These are phyloP conservation scores for Trichoderma brevicompactum DNA, from an alignment of 2,329 filamentous ascomycete genomes.

Conservation along the genomic window DNA sequence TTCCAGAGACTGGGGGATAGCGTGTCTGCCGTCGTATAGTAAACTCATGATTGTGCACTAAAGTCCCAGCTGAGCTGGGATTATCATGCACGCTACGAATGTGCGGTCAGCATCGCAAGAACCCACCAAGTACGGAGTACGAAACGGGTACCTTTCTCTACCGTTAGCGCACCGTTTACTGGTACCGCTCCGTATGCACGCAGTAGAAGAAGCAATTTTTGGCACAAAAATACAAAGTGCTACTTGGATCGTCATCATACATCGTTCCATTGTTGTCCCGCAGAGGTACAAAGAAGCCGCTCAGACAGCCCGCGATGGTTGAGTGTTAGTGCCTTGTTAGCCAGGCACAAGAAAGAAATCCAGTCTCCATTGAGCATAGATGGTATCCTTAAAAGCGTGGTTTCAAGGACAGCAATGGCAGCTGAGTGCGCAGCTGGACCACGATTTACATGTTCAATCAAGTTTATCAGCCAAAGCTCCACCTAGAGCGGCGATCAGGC, in stretches of 20 bases:
- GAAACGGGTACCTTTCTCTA: constrained; percentile 12
- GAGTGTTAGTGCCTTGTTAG: constrained; percentile 27
- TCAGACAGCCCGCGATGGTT: neutral
- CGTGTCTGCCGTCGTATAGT: constrained; percentile 18
- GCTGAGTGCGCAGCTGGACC: neutral
- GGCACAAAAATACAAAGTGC: neutral
- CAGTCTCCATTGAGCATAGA: neutral
- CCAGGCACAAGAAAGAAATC: constrained; percentile 18
- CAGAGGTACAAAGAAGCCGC: neutral
- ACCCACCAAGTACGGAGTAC: constrained; percentile 18
- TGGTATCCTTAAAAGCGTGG: neutral
- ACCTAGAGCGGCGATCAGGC: constrained; percentile 8
- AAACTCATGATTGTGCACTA: constrained; percentile 25
- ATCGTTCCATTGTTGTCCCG: neutral
- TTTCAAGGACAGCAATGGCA: neutral
- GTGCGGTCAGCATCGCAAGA: constrained; percentile 28
- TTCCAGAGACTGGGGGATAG: constrained; percentile 2
- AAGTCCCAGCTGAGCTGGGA: constrained; percentile 25
- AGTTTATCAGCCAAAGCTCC: constrained; percentile 10
- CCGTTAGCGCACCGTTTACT: constrained; percentile 18
- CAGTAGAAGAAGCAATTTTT: neutral
- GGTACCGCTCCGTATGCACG: constrained; percentile 5
- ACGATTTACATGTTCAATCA: constrained; percentile 11
- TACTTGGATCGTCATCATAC: constrained; percentile 8
- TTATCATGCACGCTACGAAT: constrained; percentile 26